A percentile compares a stretch with the other conserved stretches of the same genome.
phyloP scores from a whole-genome alignment of 2,329 filamentous ascomycete species.

The Pyrenochaeta sp. region DNA sequence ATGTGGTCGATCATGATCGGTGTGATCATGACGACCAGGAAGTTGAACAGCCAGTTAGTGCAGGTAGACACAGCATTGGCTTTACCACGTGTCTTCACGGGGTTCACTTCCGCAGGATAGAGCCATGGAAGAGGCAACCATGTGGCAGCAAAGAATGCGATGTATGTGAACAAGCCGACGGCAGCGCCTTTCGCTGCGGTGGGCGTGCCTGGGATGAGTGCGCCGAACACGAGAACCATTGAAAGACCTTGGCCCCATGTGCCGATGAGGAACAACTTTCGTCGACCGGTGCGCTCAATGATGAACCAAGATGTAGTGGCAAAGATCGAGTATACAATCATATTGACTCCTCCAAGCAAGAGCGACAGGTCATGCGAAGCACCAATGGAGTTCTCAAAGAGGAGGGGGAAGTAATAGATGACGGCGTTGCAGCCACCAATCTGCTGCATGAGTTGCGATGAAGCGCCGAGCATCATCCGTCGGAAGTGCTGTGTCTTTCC shows the following conservation, averaged over 20 bases:
- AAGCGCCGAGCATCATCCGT: constrained; percentile 68
- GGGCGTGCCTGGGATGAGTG: constrained; percentile 46
- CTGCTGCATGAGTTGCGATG: constrained; percentile 50
- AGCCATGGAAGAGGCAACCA: constrained; percentile 70
- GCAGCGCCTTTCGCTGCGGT: constrained; percentile 56
- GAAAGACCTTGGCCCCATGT: constrained; percentile 62
- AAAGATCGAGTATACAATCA: constrained; percentile 65
- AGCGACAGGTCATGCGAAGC: constrained; percentile 52
- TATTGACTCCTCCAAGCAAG: constrained; percentile 59
- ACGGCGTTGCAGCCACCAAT: constrained; percentile 50
- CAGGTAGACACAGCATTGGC: constrained; percentile 62
- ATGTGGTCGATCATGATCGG: constrained; percentile 47
- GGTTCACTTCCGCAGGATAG: constrained; percentile 60
- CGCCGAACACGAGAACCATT: constrained; percentile 57
- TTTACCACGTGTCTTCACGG: constrained; percentile 62
- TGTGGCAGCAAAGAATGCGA: constrained; percentile 71
- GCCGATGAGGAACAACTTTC: constrained; percentile 54
- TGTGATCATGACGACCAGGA: constrained; percentile 51
- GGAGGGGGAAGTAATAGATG: constrained; percentile 55
- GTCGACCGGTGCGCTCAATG: constrained; percentile 67
- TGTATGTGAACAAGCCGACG: constrained; percentile 72
- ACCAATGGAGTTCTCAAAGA: constrained; percentile 62
- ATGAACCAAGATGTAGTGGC: constrained; percentile 69
- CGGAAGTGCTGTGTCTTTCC: constrained; percentile 73
- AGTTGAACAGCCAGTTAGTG: constrained; percentile 63